A percentile compares a stretch with the other conserved stretches of the same genome.
Evolutionary conservation across 1,139 yeast species (phyloP).

Genomic region (Eremothecium gossypii): DNA sequence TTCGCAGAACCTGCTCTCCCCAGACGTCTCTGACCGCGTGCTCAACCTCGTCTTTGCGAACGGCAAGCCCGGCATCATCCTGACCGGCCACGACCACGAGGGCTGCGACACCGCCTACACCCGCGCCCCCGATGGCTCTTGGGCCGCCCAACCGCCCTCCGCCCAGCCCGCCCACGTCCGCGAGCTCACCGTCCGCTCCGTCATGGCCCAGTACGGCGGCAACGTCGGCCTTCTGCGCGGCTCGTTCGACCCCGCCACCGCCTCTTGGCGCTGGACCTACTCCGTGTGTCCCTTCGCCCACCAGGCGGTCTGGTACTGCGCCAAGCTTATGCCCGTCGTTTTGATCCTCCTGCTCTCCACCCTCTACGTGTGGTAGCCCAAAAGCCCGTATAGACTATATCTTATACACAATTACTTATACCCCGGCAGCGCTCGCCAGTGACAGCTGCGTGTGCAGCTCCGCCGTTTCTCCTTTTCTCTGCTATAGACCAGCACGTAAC

Average conservation of each 20-base stretch:
- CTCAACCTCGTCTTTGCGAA: constrained; percentile 60
- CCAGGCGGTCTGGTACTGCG: constrained; percentile 96
- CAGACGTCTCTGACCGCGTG: constrained; percentile 56
- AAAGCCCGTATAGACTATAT: not conserved
- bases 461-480: not conserved
- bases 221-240: constrained; percentile 81
- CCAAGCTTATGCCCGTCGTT: constrained; percentile 48
- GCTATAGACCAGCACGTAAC: too few species aligned
- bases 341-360: constrained; percentile 30
- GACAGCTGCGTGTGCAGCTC: not conserved
- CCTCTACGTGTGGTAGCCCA: constrained; percentile 9
- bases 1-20: constrained; percentile 79
- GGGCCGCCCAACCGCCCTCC: constrained; percentile 42
- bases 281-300: constrained; percentile 68
- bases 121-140: constrained; percentile 33
- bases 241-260: constrained; percentile 35
- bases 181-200: constrained; percentile 80
- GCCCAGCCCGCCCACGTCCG: constrained; percentile 38
- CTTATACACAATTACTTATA: not conserved
- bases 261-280: constrained; percentile 59
- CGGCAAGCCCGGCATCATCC: constrained; percentile 60
- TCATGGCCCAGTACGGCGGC: constrained; percentile 96
- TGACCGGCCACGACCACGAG: constrained; percentile 95
- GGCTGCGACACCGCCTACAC: constrained; percentile 74
- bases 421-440: not conserved